phyloP scores from a whole-genome alignment of 2,329 filamentous ascomycete genomes.

The Escovopsis sp. region DNA sequence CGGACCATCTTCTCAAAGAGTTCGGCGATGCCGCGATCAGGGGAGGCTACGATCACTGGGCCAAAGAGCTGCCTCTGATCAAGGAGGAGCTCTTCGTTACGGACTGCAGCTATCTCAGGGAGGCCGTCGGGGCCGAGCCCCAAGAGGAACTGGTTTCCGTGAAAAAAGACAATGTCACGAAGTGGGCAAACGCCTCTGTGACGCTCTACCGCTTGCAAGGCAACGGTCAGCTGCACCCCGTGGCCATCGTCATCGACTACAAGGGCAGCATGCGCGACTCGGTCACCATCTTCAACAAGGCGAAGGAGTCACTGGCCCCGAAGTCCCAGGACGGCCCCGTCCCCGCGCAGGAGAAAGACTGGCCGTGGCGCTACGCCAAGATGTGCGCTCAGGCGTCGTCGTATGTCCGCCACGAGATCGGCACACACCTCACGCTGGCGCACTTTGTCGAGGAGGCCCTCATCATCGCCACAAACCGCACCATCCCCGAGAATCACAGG shows the following conservation, averaged over 20 bases:
- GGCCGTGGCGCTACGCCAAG: slow-evolving; percentile 38
- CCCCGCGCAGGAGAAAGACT: slow-evolving; percentile 26
- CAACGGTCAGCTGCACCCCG: slow-evolving; percentile 31
- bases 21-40: slow-evolving; percentile 21
- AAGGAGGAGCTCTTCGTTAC: slow-evolving; percentile 24
- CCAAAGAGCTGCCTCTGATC: slow-evolving; percentile 13
- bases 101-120: slow-evolving; percentile 29
- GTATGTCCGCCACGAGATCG: slow-evolving; percentile 33
- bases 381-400: slow-evolving; percentile 32
- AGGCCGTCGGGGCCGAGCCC: slow-evolving; percentile 17
- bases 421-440: slow-evolving; percentile 28
- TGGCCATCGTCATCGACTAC: slow-evolving; percentile 34
- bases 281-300: slow-evolving; percentile 34
- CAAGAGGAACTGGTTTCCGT: slow-evolving; percentile 9
- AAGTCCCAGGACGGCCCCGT: slow-evolving; percentile 1
- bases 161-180: slow-evolving; percentile 5
- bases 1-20: slow-evolving; percentile 16
- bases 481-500: slow-evolving; percentile 25
- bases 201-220: slow-evolving; percentile 27
- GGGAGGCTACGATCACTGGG: slow-evolving; percentile 19
- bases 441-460: slow-evolving; percentile 34
- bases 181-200: slow-evolving; percentile 25
- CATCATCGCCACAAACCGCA: slow-evolving; percentile 30
- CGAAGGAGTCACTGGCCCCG: slow-evolving; percentile 18
- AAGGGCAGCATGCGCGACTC: slow-evolving; percentile 26